phyloP scores from a whole-genome alignment of 1,284 basidiomycete species.

The Ceraceosorus guamensis region DNA sequence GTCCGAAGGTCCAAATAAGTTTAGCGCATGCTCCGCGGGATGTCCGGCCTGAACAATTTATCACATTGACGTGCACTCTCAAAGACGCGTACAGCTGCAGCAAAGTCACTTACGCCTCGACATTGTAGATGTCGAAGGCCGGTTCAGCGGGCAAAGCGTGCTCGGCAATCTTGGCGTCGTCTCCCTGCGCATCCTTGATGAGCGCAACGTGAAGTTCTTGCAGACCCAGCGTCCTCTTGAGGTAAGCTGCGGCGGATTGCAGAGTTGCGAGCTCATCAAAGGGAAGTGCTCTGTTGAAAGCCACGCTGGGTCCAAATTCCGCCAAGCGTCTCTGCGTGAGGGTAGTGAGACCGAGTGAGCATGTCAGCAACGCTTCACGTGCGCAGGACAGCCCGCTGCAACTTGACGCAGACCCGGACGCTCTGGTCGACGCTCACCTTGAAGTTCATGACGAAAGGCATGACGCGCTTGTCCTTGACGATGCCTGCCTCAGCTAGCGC shows the following conservation, averaged over 20 bases:
- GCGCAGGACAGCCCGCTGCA: slow-evolving; percentile 5
- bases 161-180: background rate
- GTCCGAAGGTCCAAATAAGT: too few species aligned
- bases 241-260: slow-evolving; percentile 54
- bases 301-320: slow-evolving; percentile 67
- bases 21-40: too few species aligned
- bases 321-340: slow-evolving; percentile 67
- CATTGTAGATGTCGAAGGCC: too few species aligned
- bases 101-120: too few species aligned
- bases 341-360: background rate
- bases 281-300: slow-evolving; percentile 77
- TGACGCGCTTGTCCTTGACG: slow-evolving; percentile 89
- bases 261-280: slow-evolving; percentile 81
- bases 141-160: too few species aligned
- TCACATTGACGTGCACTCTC: too few species aligned
- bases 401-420: background rate
- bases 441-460: slow-evolving; percentile 89
- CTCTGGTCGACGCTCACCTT: slow-evolving; percentile 58
- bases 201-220: slow-evolving; percentile 64
- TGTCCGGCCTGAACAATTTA: too few species aligned
- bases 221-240: slow-evolving; percentile 74
- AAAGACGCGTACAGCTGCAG: too few species aligned
- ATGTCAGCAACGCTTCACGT: background rate
- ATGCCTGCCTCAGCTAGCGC: slow-evolving; percentile 67
- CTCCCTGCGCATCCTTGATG: slow-evolving; percentile 59